Base-by-base conservation (phyloP, 2,329 filamentous ascomycete species). In the Colletotrichum godetiae region DNA sequence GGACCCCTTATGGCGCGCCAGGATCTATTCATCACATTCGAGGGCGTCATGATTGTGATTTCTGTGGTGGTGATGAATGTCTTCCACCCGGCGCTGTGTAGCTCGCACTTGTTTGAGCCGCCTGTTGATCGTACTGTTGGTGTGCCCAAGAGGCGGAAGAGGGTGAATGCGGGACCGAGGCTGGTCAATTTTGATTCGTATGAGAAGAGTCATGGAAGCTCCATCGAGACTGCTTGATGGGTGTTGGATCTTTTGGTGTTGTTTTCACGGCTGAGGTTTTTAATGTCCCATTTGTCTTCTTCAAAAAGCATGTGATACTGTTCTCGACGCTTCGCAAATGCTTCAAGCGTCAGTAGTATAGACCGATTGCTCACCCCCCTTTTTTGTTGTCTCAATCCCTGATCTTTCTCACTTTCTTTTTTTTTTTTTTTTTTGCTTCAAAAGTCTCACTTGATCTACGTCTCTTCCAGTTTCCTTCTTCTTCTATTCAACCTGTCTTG, bases 1-100 rank as follows among this genome's bases (percentile, higher is more conserved):
- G 91, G 91, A 0, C 80, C 85, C 27, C 80, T 94, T 76, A 92
- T 92, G 79, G 80, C 78, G 42, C 80, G 88, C 49, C 84, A 92
- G 81, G 83, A 82, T 49, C 81, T 89, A 69, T 92, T 92, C 78
- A 86, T 91, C 73, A 87, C 82, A 5, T 86, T 92, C 66, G 90
- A 92, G 83, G 88, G 89, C 57, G 82, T 86, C 56, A 84, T 89
- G 82, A 84, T 90, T 52, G 79, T 84, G 42, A 75, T 88, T 19
- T 87, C 88, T 3, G 85, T 84, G 13, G 61, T 84, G 3, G 78
- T 74, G 3, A 80, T 90, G 58, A 87, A 86, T 49, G 66, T 86
- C 22, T 87, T 86, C 75, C 85, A 88, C 66, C 86, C 86, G 2
- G 77, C 75, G 37, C 46, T 80, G 33, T 80, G 78, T 73, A 78